Base-by-base conservation (phyloP, 1,284 basidiomycete species). In the Ganoderma lucidum region DNA sequence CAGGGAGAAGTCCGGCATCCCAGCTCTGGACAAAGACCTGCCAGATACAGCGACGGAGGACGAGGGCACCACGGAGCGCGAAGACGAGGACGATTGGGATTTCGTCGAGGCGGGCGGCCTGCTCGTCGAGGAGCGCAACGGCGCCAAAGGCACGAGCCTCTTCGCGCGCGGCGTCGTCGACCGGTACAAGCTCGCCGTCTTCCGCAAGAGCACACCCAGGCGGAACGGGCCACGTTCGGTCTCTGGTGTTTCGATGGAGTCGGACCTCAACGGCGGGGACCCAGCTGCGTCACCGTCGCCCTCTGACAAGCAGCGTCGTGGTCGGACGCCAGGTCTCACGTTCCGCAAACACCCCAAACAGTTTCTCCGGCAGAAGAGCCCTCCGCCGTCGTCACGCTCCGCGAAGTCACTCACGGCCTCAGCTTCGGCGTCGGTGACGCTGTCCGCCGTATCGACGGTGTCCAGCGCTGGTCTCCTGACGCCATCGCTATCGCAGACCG, bases 91-190 rank as follows among this genome's bases (percentile, higher is more conserved):
- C 63, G 94, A 95, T 70, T 96, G 94, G 94, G 94, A 95, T 85
- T 89, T 96, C 70, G 86, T 96, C 68, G 94, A 95, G 75, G 87
- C 88, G 1, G 79, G 78, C 69, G 89, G 82, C 17, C 8, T 64
- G 64, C 92, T 92, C 73, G 89, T 88, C 23, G 92, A 94, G 77
- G 93, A 95, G 70, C 85, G 88, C 67, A 95, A 95, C 73, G 93
- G 93, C 12, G 82, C 88, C 45, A 90, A 90, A 76, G 92, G 88
- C 6, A 88, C 88, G 42, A 95, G 90, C 77, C 82, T 95, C 61
- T 95, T 95, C 77, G 92, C 94, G 48, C 89, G 93, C 41, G 93
- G 94, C 17, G 92, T 94, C 53, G 93, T 95, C 65, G 93, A 95
- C 78, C 85, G 91, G 64, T 95, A 95, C 78, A 85, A 87, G 73